Evolutionary conservation across 352 stramenopile species (phyloP), one percentile per base, ranked within the genome.

Genomic region (Phytophthora sojae): DNA sequence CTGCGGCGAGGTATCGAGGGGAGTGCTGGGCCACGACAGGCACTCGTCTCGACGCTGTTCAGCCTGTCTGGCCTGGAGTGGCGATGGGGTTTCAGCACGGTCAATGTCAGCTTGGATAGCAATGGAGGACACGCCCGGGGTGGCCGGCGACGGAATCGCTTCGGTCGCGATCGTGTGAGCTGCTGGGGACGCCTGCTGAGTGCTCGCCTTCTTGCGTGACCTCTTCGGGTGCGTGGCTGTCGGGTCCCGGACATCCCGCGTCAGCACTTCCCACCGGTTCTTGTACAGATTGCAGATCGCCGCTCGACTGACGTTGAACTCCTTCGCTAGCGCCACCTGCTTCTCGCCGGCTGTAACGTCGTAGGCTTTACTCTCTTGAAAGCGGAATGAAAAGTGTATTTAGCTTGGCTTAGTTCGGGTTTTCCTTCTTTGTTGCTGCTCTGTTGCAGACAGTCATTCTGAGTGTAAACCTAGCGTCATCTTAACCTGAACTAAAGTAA

Each of bases 251-350:
- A 50, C 67, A n/a, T 53, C 70, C 44, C 75, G 67, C 4, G 50
- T 75, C 12, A 82, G 61, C 37, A 82, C 64, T 23, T 71, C 57
- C 15, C 50, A 63, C 4, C 73, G 72, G 58, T 82, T 80, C 64
- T 85, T 85, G 68, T 85, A 82, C 15, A 85, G 62, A 32, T 82
- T 82, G 64, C 71, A 85, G 44, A 85, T 77, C 25, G 77, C 77
- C 1, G 77, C 71, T 25, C 77, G 75, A 37, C 75, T 82, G 17
- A 82, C 77, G 11, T 55, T 56, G 57, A 79, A 85, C 55, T 82
- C 77, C 53, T 79, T 82, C 6, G 77, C 77, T 29, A 84, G 71
- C 19, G 65, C 45, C 30, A 74, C 71, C 56, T 85, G 77, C 59
- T 82, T 77, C 64, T 83, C 77, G 2, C 77, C 77, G 23, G n/a